Percentiles rank a stretch among this genome's conserved stretches.
Evolutionary conservation across 2,329 filamentous ascomycete genomes (phyloP).

Genomic region (Phaeoacremonium minimum): DNA sequence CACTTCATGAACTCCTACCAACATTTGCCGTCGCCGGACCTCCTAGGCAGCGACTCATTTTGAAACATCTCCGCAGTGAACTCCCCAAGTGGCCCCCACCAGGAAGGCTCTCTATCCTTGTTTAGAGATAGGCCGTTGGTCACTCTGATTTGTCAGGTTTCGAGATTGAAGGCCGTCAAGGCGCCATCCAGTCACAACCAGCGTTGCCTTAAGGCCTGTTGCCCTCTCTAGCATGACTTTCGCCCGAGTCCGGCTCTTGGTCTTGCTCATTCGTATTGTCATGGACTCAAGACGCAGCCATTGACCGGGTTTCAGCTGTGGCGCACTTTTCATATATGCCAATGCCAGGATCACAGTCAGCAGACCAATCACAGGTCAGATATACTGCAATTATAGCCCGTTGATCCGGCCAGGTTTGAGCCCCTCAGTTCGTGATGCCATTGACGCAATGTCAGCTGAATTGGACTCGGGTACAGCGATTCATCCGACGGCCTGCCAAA

Average conservation of each 20-base stretch:
- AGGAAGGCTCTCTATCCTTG: too few species aligned
- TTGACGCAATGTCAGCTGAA: not conserved
- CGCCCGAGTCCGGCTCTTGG: not conserved
- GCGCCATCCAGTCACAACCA: too few species aligned
- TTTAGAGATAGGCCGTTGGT: too few species aligned
- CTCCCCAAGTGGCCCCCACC: too few species aligned
- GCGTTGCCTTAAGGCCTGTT: too few species aligned
- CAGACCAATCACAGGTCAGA: slow-evolving; percentile 24
- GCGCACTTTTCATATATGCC: slow-evolving; percentile 22
- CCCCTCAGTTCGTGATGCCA: not conserved
- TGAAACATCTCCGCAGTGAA: too few species aligned
- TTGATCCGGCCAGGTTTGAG: not conserved
- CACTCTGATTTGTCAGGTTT: not conserved
- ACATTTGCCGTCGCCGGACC: too few species aligned
- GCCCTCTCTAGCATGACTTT: too few species aligned
- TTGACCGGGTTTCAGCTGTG: slow-evolving; percentile 28
- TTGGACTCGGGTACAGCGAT: too few species aligned
- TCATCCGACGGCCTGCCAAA: too few species aligned
- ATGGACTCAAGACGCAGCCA: not conserved
- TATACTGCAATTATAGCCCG: not conserved
- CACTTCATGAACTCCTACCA: too few species aligned
- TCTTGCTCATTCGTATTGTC: not conserved
- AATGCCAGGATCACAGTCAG: slow-evolving; percentile 19
- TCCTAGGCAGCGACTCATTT: too few species aligned
- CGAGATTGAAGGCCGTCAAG: not conserved